Evolutionary conservation across 495 filamentous ascomycete species (phyloP), one percentile per base, ranked within the genome.

Genomic region (Pseudevernia furfuracea): DNA sequence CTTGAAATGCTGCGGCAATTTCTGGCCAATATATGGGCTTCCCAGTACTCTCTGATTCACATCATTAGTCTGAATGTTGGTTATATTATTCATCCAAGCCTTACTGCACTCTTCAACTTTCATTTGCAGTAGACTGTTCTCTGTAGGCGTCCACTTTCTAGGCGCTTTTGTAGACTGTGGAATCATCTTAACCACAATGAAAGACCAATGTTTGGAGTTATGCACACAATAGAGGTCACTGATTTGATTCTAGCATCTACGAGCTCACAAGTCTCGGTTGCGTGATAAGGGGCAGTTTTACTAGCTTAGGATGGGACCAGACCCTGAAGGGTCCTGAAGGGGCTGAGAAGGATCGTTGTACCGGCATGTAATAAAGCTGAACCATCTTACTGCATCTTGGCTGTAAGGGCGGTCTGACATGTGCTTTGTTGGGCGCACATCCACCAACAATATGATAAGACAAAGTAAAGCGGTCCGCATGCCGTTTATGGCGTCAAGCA

Each of bases 101-200:
- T 59, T 59, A 59, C 58, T 60, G 25, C 38, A 60, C 25, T 60
- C 36, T 41, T 60, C 38, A 38, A 60, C 58, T 30, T 60, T 60
- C 28, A 17, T 17, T 36, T 41, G 58, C n/a, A 60, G 38, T 6
- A 41, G 12, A 4, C 5, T 46, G 4, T 60, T 46, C 58, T 60
- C 58, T 59, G 58, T n/a, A 59, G 34, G 58, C 58, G 58, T 59
- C 58, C 58, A 59, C 25, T 59, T 59, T 17, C 58, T 34, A 41
- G 58, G 58, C 38, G 38, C 38, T 21, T 14, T 44, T 32, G 4
- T 41, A 46, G 36, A 39, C 30, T 60, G 58, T 15, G 38, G 36
- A 30, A 10, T 15, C 58, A 60, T 60, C 12, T 15, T 15, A 4
- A 58, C 43, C 43, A 46, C 21, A 8, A n/a, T 46, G 21, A 46